phyloP scores from a whole-genome alignment of 345 rosid genomes.

The Acer saccharum region DNA sequence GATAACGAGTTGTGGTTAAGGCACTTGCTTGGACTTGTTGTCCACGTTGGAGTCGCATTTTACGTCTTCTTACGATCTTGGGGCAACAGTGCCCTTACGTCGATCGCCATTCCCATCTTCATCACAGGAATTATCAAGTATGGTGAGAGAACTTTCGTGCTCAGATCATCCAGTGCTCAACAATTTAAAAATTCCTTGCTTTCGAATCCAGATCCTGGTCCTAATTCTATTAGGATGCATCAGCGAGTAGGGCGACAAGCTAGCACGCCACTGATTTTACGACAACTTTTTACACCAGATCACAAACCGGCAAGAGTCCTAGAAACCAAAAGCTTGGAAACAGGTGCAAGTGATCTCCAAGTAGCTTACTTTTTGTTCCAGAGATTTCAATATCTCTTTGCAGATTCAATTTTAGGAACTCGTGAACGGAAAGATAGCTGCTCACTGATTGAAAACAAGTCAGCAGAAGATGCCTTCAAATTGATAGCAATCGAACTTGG shows the following conservation, averaged over 20 bases:
- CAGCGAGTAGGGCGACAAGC: no score
- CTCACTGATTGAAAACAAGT: neutral
- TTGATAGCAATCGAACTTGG: constrained; percentile 39
- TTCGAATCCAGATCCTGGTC: neutral
- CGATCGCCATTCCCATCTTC: neutral
- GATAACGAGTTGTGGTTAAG: constrained; percentile 45
- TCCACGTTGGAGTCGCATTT: constrained; percentile 21
- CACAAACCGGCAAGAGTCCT: no score
- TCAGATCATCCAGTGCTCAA: constrained; percentile 20
- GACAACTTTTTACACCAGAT: no score
- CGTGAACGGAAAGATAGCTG: constrained; percentile 7
- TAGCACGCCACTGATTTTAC: no score
- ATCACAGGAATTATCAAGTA: constrained; percentile 31
- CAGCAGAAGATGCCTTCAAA: constrained; percentile 25
- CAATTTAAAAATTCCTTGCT: constrained; percentile 6
- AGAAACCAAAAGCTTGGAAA: no score
- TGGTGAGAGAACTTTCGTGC: constrained; percentile 35
- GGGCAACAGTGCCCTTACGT: neutral
- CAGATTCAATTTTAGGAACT: constrained; percentile 28
- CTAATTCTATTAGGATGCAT: no score
- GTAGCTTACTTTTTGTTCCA: constrained; percentile 31
- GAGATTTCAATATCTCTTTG: constrained; percentile 27
- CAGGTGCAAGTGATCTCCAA: neutral
- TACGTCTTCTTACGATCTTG: constrained; percentile 28
- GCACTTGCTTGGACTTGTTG: constrained; percentile 27